Percentiles rank a stretch among this genome's conserved stretches.
phyloP scores from a whole-genome alignment of 208 protist species.

The Herpetomonas samuelpessoai region DNA sequence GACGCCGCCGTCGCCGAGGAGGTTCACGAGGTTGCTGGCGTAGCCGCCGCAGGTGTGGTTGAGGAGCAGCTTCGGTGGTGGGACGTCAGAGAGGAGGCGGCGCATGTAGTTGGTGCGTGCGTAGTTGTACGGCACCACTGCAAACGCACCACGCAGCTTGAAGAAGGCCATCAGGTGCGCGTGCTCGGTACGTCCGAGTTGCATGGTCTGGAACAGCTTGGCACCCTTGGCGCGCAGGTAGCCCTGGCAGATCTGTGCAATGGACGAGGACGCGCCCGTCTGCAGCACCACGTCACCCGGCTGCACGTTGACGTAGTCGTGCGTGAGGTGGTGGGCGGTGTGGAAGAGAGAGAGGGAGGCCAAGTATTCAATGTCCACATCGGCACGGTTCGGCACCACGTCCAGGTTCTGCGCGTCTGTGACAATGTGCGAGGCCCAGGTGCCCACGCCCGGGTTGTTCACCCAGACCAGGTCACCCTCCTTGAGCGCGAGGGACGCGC shows the following conservation, averaged over 20 bases:
- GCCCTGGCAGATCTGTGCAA: slow-evolving; percentile 88
- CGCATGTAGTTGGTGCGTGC: slow-evolving; percentile 89
- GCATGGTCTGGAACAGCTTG: slow-evolving; percentile 90
- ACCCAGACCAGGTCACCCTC: slow-evolving; percentile 95
- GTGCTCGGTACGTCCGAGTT: slow-evolving; percentile 87
- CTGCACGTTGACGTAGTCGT: slow-evolving; percentile 94
- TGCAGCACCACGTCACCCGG: slow-evolving; percentile 85
- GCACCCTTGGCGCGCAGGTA: slow-evolving; percentile 83
- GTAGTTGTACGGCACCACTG: slow-evolving; percentile 88
- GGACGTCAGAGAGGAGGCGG: slow-evolving; percentile 90
- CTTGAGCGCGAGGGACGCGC: slow-evolving; percentile 59
- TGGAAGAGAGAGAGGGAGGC: slow-evolving; percentile 94
- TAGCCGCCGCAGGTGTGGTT: slow-evolving; percentile 94
- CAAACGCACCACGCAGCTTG: slow-evolving; percentile 81
- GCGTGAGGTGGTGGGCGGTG: slow-evolving; percentile 95
- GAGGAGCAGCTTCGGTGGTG: slow-evolving; percentile 92
- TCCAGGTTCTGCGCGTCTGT: slow-evolving; percentile 82
- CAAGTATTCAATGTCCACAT: slow-evolving; percentile 93
- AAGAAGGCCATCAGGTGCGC: slow-evolving; percentile 78
- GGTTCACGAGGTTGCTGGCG: slow-evolving; percentile 86
- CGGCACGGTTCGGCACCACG: slow-evolving; percentile 83
- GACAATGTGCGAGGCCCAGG: slow-evolving; percentile 90
- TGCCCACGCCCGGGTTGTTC: slow-evolving; percentile 83
- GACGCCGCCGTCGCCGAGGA: slow-evolving; percentile 86
- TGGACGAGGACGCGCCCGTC: slow-evolving; percentile 80